Evolutionary conservation across 2,329 filamentous ascomycete genomes (phyloP).

Genomic region (Pestalotiopsis sp.): DNA sequence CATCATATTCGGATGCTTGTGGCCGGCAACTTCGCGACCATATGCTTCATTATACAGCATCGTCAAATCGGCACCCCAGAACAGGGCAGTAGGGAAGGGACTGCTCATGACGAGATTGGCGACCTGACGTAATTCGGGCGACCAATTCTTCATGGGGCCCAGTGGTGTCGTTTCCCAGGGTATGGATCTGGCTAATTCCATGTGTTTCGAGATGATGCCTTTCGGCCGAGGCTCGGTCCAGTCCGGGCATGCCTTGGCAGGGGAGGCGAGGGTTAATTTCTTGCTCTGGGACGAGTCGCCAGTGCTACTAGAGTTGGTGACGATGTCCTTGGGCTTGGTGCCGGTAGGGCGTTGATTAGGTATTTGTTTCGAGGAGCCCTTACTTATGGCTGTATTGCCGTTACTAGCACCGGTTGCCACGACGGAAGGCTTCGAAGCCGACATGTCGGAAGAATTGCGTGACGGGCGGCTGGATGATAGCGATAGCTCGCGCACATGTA

Average conservation of each 20-base stretch:
- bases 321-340: not conserved
- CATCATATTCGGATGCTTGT: conserved; percentile 57
- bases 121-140: conserved; percentile 44
- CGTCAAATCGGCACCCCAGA: conserved; percentile 64
- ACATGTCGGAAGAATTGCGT: conserved; percentile 18
- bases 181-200: conserved; percentile 33
- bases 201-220: conserved; percentile 31
- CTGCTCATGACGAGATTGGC: conserved; percentile 40
- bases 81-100: conserved; percentile 52
- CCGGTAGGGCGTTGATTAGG: not conserved
- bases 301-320: conserved; percentile 29
- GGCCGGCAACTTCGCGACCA: conserved; percentile 55
- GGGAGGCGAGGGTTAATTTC: conserved; percentile 30
- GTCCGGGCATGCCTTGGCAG: conserved; percentile 37
- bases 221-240: conserved; percentile 35
- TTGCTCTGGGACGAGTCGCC: conserved; percentile 28
- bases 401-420: conserved; percentile 7
- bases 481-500: conserved; percentile 27
- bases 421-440: conserved; percentile 2
- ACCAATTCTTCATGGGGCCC: conserved; percentile 46
- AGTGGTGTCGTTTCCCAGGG: conserved; percentile 47
- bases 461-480: conserved; percentile 19
- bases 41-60: conserved; percentile 68
- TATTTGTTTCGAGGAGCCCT: not conserved
- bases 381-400: not conserved